Base-by-base conservation (phyloP, 768 basidiomycete genomes). In the Phylloporus sp. region DNA sequence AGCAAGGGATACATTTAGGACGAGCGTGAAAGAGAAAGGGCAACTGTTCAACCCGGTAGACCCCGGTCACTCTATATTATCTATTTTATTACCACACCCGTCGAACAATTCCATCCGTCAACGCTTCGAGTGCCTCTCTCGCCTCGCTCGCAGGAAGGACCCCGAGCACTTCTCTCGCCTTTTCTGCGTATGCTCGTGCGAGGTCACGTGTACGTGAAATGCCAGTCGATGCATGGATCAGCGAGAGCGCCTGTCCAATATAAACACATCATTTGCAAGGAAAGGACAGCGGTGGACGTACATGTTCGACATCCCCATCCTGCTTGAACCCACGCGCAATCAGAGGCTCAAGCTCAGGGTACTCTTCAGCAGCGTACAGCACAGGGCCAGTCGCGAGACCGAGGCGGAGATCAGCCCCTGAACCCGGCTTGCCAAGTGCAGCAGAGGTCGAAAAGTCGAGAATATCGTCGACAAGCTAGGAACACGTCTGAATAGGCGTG, bases 401-500 rank as follows among this genome's bases (percentile, higher is more conserved):
- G 0, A 93, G 72, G 49, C 85, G 81, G 15, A 93, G 76, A 66
- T 94, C 92, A 2, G 91, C 88, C 16, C 89, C 90, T 16, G 64
- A 49, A 0, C 86, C 84, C 0, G 97, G 97, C 73, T 98, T 98
- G 31, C 95, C 95, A 12, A 98, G 80, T 0, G 86, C 68, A 0
- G 73, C 73, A 11, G 85, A 86, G 1, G 88, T 82, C 44, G 94
- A 88, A 64, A 92, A 98, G 72, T 98, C 97, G 4, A 99, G 75
- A 31, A 94, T 80, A 64, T 99, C 97, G 66, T 99, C 97, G 43
- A 98, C 87, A 10, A 99, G 86, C 93, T 95, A 61, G 16, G 26
- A 48, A 42, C 41, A 20, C 41, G 42, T 64, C 36, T 26, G 20
- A 8, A 13, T 5, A n/a, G 2, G 35, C 15, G 3, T 8, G 27